Percentiles rank a stretch among this genome's conserved stretches.
Conservation (phyloP, 2,329 filamentous ascomycete genomes). For the Macrophomina tecta region DNA sequence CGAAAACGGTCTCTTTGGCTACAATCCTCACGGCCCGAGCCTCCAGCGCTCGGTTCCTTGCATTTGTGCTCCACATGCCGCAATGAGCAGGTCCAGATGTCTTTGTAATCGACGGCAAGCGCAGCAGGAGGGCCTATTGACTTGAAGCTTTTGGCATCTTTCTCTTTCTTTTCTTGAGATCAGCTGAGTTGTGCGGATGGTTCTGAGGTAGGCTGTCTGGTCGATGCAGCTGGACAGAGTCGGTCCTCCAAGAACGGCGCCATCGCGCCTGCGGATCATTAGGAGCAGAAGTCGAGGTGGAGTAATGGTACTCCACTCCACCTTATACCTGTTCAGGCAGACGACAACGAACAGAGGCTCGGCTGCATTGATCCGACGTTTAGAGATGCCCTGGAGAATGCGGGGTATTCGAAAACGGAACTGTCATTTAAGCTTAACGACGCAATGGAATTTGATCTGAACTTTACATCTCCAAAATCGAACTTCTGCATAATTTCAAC, state of each 20-base stretch:
- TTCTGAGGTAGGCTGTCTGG: too few species aligned
- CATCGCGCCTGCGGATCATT: too few species aligned
- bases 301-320: not conserved
- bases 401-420: not conserved
- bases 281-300: not conserved
- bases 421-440: not conserved
- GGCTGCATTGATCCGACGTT: slow-evolving; percentile 11
- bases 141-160: too few species aligned
- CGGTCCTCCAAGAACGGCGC: not conserved
- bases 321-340: not conserved
- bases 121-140: too few species aligned
- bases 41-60: not conserved
- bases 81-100: too few species aligned
- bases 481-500: not conserved
- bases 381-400: not conserved
- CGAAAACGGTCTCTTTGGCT: not conserved
- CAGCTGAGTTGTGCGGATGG: too few species aligned
- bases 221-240: too few species aligned
- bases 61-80: too few species aligned
- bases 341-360: not conserved
- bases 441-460: not conserved
- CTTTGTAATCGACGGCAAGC: too few species aligned
- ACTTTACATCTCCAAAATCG: too few species aligned
- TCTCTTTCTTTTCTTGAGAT: too few species aligned
- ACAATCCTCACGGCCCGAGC: not conserved